These are phyloP conservation scores for Leccinum disarticulatum DNA, from an alignment of 768 basidiomycete genomes.

Conservation along the genomic window DNA sequence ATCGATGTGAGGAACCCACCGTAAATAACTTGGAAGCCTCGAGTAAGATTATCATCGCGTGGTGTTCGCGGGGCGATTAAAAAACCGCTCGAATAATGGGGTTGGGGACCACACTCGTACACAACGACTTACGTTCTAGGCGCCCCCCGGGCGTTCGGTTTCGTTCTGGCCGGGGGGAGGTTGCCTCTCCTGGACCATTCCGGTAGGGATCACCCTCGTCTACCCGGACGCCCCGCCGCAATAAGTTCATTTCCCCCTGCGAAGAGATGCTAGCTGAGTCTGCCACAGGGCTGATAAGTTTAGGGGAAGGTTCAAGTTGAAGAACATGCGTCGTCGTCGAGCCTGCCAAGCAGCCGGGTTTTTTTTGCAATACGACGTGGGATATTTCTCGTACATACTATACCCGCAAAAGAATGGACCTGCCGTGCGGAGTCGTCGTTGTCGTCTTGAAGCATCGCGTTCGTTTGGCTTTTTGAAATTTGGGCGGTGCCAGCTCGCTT, in stretches of 20 bases:
- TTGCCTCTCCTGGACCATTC: neutral
- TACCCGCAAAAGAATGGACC: neutral
- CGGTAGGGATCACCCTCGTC: neutral
- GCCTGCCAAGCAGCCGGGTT: neutral
- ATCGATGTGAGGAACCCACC: neutral
- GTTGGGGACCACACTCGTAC: neutral
- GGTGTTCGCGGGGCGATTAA: neutral
- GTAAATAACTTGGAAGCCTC: neutral
- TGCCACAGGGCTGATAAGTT: neutral
- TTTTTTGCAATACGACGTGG: neutral
- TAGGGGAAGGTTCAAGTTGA: neutral
- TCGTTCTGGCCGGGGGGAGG: neutral
- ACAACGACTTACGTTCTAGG: neutral
- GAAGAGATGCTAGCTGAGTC: neutral
- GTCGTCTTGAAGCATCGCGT: neutral
- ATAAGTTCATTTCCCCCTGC: neutral
- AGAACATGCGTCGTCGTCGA: neutral
- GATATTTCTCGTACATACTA: neutral
- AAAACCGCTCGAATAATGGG: neutral
- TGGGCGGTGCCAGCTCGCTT: neutral
- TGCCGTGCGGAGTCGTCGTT: neutral
- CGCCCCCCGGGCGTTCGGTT: neutral
- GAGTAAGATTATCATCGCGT: neutral
- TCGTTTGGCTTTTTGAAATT: neutral
- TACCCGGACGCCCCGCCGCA: neutral